Base-by-base conservation (phyloP, 2,329 filamentous ascomycete genomes). In the Aspergillus texensis region DNA sequence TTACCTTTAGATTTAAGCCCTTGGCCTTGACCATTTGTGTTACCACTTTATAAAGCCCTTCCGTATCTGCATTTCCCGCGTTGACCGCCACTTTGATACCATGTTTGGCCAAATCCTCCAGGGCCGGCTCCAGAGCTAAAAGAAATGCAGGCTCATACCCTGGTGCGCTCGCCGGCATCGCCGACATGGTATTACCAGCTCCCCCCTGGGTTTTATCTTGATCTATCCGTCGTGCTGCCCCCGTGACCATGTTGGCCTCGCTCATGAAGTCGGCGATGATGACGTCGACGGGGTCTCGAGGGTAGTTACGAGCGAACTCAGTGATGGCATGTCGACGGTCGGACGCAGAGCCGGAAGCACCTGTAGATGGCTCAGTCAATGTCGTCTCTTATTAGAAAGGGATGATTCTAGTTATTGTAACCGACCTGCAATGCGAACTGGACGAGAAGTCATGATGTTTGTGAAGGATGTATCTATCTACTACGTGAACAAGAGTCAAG, bases 61-160 rank as follows among this genome's bases (percentile, higher is more conserved):
- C 71, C 0, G 80, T 80, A 64, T 82, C 80, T 2, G 75, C 71
- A 21, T 78, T 79, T 0, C 80, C 80, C 14, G 80, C 80, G 73
- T 82, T 82, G 28, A 80, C 80, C 4, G 78, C 80, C 3, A 82
- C 62, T 62, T 80, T 81, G 61, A 82, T 81, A 0, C 75, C 71
- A 65, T 81, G 67, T 53, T 73, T 75, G 11, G 78, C 78, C 21
- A 82, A 63, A 62, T 80, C 74, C 6, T 75, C 71, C 39, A 81
- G 63, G 2, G 79, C 79, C 1, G 78, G 79, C 58, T 79, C 74
- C 36, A 81, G 62, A 8, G 83, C 80, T 71, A 85, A 81, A 30
- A 86, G 77, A 65, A 86, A 85, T 1, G 83, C 82, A 1, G 79
- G 76, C 64, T 86, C 83, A 64, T 85, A 86, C 10, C 80, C 83